Evolutionary conservation across 2,329 filamentous ascomycete species (phyloP).

Genomic region (Diaporthe destruens): DNA sequence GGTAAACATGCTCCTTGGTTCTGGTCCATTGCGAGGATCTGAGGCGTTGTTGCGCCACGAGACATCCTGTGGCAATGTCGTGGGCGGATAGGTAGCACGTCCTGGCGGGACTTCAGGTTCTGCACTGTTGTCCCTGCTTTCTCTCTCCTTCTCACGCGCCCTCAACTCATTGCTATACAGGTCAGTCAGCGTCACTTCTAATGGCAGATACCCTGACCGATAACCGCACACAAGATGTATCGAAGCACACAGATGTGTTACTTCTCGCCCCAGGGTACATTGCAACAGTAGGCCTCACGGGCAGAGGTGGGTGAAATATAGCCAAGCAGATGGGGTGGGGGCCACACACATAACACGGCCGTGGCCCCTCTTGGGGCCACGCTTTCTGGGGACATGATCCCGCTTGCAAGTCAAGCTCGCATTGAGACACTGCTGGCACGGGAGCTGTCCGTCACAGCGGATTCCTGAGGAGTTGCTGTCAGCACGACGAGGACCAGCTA

Average conservation of each 20-base stretch:
- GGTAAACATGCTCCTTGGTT: constrained; percentile 54
- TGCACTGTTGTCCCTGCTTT: constrained; percentile 56
- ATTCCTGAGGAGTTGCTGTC: constrained; percentile 52
- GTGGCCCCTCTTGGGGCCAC: constrained; percentile 72
- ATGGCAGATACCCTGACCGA: too few species aligned
- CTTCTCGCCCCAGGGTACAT: neutral
- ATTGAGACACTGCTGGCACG: constrained; percentile 72
- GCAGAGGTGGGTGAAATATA: neutral
- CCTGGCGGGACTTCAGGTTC: constrained; percentile 44
- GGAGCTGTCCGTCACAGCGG: constrained; percentile 59
- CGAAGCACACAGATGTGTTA: neutral
- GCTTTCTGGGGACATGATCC: constrained; percentile 74
- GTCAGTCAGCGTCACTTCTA: constrained; percentile 22
- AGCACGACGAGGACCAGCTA: constrained; percentile 10
- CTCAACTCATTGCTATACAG: constrained; percentile 65
- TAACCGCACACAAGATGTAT: neutral
- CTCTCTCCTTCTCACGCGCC: constrained; percentile 59
- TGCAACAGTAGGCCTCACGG: neutral
- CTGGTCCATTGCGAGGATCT: constrained; percentile 50
- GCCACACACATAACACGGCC: constrained; percentile 66
- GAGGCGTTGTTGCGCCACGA: constrained; percentile 50
- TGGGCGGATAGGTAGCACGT: constrained; percentile 45
- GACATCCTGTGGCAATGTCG: constrained; percentile 46
- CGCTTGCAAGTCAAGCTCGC: constrained; percentile 73
- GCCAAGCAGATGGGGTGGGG: neutral